These are phyloP conservation scores for Penicillium decumbens DNA, from an alignment of 2,329 filamentous ascomycete genomes.

Conservation along the genomic window DNA sequence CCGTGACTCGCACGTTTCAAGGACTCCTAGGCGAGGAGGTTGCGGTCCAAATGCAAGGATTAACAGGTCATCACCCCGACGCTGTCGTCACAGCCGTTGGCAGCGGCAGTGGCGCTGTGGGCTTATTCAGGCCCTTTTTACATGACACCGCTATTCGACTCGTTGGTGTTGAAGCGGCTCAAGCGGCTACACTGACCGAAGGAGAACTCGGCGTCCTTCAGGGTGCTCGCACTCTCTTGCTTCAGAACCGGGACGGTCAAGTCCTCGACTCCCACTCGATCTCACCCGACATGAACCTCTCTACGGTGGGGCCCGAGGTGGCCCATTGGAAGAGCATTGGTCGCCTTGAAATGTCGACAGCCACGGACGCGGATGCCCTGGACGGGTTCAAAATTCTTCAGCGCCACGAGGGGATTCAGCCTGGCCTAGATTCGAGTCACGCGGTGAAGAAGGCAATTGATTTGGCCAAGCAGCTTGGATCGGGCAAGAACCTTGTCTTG, in stretches of 20 bases:
- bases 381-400: conserved; percentile 24
- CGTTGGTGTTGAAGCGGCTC: conserved; percentile 17
- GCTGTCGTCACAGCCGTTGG: conserved; percentile 23
- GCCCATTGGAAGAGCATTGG: conserved; percentile 24
- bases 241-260: conserved; percentile 22
- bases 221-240: conserved; percentile 23
- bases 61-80: conserved; percentile 17
- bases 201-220: conserved; percentile 22
- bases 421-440: conserved; percentile 26
- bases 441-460: conserved; percentile 16
- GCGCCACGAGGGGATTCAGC: conserved; percentile 20
- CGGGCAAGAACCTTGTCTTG: conserved; percentile 23
- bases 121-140: conserved; percentile 22
- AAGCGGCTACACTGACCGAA: conserved; percentile 18
- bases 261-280: conserved; percentile 23
- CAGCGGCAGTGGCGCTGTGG: conserved; percentile 22
- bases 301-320: conserved; percentile 22
- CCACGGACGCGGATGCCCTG: conserved; percentile 25
- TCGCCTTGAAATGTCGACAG: conserved; percentile 23
- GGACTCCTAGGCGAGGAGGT: conserved; percentile 25
- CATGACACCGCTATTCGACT: conserved; percentile 9
- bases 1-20: conserved; percentile 24
- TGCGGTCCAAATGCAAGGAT: conserved; percentile 20
- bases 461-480: conserved; percentile 18
- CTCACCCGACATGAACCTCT: conserved; percentile 24